phyloP scores from a whole-genome alignment of 2,329 filamentous ascomycete species.

The Fusarium devonianum region DNA sequence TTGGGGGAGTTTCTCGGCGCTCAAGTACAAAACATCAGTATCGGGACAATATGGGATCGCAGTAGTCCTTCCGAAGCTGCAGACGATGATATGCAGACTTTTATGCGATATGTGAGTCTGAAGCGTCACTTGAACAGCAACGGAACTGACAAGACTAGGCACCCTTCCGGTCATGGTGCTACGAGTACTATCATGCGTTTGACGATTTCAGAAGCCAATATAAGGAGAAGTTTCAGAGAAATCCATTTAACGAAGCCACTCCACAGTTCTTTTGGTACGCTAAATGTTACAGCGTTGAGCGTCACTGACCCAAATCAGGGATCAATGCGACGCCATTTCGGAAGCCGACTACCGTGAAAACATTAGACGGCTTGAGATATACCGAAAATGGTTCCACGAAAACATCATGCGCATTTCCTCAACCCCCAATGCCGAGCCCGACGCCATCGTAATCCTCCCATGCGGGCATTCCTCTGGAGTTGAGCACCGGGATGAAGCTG shows the following conservation, averaged over 20 bases:
- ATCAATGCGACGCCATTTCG: constrained; percentile 27
- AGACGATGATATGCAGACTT: constrained; percentile 34
- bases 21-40: constrained; percentile 21
- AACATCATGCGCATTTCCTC: constrained; percentile 35
- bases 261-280: constrained; percentile 43
- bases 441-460: constrained; percentile 43
- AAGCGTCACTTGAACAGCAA: background rate
- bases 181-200: constrained; percentile 46
- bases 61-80: constrained; percentile 8
- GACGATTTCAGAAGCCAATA: constrained; percentile 41
- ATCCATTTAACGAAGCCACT: constrained; percentile 43
- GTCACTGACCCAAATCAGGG: constrained; percentile 18
- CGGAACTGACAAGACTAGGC: constrained; percentile 36
- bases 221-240: constrained; percentile 28
- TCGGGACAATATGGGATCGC: constrained; percentile 33
- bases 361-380: constrained; percentile 38
- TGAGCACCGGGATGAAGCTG: constrained; percentile 40
- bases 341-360: constrained; percentile 15
- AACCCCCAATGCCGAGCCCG: constrained; percentile 27
- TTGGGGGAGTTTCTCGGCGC: constrained; percentile 32
- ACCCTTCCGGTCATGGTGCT: constrained; percentile 43
- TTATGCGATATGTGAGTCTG: constrained; percentile 42
- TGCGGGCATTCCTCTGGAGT: constrained; percentile 26
- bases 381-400: constrained; percentile 45
- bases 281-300: background rate